Conservation (phyloP, 2,329 filamentous ascomycete species). For the Aspergillus unguis region DNA sequence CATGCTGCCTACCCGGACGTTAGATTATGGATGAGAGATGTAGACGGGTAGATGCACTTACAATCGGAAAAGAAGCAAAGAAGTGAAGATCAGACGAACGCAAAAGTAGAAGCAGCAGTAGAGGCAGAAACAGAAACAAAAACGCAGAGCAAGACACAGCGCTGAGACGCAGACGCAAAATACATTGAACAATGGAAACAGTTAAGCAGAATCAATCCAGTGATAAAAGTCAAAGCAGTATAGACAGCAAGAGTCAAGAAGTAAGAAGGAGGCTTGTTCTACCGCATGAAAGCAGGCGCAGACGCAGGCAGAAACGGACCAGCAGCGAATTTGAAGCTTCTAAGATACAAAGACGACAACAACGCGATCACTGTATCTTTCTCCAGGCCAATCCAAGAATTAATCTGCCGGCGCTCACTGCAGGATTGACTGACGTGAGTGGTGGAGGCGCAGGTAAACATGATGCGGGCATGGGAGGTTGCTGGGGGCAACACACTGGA, state of each 20-base stretch:
- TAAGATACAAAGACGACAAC: too few species aligned
- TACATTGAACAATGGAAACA: constrained; percentile 14
- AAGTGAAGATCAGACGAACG: background rate
- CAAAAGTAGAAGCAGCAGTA: background rate
- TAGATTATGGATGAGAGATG: background rate
- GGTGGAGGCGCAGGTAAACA: constrained; percentile 32
- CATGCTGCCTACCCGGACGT: constrained; percentile 28
- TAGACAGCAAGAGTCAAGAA: constrained; percentile 8
- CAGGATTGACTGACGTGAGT: constrained; percentile 23
- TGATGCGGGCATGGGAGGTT: constrained; percentile 27
- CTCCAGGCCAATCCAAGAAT: constrained; percentile 1
- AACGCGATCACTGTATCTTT: too few species aligned
- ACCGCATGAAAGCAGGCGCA: background rate
- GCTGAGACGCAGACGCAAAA: constrained; percentile 8
- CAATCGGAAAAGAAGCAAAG: constrained; percentile 9
- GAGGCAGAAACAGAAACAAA: constrained; percentile 6
- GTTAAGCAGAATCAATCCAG: constrained; percentile 9
- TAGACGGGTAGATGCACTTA: constrained; percentile 16
- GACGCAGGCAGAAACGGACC: constrained; percentile 13
- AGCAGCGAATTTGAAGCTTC: constrained; percentile 28
- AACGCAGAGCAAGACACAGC: constrained; percentile 9
- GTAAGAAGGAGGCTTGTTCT: background rate
- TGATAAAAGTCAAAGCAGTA: constrained; percentile 6
- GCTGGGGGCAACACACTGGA: constrained; percentile 30
- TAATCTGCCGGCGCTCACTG: constrained; percentile 19